A percentile compares a stretch with the other conserved stretches of the same genome.
Conservation (phyloP, 306 rosid genomes). For the Lathyrus sativus region DNA sequence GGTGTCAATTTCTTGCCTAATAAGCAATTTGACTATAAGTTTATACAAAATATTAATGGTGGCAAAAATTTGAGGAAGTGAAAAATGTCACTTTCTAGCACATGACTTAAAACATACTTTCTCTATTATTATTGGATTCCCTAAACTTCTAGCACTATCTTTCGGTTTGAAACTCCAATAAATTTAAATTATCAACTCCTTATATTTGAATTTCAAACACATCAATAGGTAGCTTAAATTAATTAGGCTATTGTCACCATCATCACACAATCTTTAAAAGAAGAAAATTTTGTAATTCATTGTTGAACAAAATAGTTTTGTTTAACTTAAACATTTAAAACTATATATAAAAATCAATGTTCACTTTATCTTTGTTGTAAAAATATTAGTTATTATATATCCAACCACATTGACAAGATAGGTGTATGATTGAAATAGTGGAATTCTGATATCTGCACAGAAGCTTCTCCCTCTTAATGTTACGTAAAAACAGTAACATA, state of each 20-base stretch:
- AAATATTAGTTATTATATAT: neutral
- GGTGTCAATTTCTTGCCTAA: conserved; percentile 36
- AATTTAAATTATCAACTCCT: conserved; percentile 30
- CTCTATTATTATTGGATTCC: conserved; percentile 45
- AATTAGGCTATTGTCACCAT: conserved; percentile 41
- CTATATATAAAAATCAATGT: conserved; percentile 27
- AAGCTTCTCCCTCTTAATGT: conserved; percentile 40
- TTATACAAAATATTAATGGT: conserved; percentile 19
- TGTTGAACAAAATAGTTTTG: conserved; percentile 36
- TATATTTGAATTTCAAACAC: conserved; percentile 46
- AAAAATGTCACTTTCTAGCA: conserved; percentile 41
- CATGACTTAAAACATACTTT: conserved; percentile 26
- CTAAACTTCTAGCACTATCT: conserved; percentile 35
- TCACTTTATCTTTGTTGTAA: neutral
- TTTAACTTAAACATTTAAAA: conserved; percentile 31
- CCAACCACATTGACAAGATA: conserved; percentile 37
- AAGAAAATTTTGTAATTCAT: conserved; percentile 30
- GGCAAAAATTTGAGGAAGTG: conserved; percentile 37
- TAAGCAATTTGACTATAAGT: conserved; percentile 29
- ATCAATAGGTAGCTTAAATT: conserved; percentile 37
- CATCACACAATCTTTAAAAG: conserved; percentile 36
- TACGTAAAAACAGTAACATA: conserved; percentile 38
- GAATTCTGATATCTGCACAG: conserved; percentile 43
- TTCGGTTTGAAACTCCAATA: conserved; percentile 40
- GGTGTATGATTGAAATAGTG: conserved; percentile 35